Conservation (phyloP, 371 early-diverging fungal genomes). For the Capillidium rhysosporum region DNA sequence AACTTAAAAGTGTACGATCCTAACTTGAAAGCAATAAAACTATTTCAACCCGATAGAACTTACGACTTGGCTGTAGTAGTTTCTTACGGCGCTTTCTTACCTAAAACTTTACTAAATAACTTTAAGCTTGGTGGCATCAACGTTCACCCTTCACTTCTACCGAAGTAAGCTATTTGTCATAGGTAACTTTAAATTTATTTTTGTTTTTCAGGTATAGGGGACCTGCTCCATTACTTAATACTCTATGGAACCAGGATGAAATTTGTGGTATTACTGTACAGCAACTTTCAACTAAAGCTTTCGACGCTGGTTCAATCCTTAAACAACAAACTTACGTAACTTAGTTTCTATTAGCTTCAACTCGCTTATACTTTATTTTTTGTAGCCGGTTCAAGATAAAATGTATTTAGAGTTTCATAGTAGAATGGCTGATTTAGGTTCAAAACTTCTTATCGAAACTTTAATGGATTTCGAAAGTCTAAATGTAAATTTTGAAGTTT, state of each 20-base stretch:
- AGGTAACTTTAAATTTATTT: background rate
- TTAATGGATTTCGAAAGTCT: conserved; percentile 27
- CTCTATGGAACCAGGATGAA: conserved; percentile 54
- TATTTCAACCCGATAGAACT: conserved; percentile 16
- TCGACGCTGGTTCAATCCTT: conserved; percentile 75
- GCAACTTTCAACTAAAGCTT: conserved; percentile 46
- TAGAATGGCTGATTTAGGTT: conserved; percentile 39
- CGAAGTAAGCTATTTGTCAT: conserved; percentile 20
- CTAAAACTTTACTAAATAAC: conserved; percentile 33
- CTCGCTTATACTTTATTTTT: conserved; percentile 8
- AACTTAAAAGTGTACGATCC: conserved; percentile 16
- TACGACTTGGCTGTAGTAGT: conserved; percentile 75
- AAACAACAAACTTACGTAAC: conserved; percentile 32
- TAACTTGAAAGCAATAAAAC: conserved; percentile 20
- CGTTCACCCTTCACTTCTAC: conserved; percentile 75
- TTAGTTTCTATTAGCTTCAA: background rate
- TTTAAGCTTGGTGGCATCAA: conserved; percentile 61
- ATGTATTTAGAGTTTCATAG: conserved; percentile 25
- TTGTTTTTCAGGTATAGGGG: conserved; percentile 52
- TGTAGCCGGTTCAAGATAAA: conserved; percentile 12
- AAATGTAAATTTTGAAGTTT: conserved; percentile 5
- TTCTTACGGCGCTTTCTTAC: conserved; percentile 82
- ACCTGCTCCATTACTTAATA: conserved; percentile 76
- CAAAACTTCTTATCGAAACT: conserved; percentile 32
- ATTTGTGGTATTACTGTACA: conserved; percentile 76